Base-by-base conservation (phyloP, 192 early-diverging fungal species). In the Lunasporangiospora selenospora region DNA sequence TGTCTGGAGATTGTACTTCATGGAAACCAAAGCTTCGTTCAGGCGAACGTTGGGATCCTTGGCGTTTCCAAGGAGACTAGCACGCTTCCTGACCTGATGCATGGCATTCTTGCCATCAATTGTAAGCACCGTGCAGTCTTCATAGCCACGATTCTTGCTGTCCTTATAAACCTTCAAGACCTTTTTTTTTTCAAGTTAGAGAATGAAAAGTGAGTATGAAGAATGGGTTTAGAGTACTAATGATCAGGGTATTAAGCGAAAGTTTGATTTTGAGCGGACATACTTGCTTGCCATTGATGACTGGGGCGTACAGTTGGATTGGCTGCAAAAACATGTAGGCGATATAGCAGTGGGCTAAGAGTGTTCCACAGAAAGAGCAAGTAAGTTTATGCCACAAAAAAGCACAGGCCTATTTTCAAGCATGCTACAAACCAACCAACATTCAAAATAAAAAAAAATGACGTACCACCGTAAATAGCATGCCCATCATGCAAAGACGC, bases 251-350 rank as follows among this genome's bases (percentile, higher is more conserved):
- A n/a, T n/a, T n/a, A n/a, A n/a, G n/a, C n/a, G n/a, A n/a, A n/a
- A n/a, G n/a, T n/a, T n/a, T n/a, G n/a, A n/a, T n/a, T n/a, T n/a
- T n/a, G n/a, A n/a, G n/a, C n/a, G 7, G 6, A 9, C 5, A 21
- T 58, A 53, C 64, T 55, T 58, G 64, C 6, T 44, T 34, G 26
- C 64, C 49, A 19, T 58, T 21, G 23, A 58, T 38, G 9, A 59
- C 49, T 23, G 57, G 57, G 0, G 65, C 56, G 26, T 67, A 67
- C 26, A 67, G 41, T 0, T 23, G 8, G 16, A 58, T 15, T 8
- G 36, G 40, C 9, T 58, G 56, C 11, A 1, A 0, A 26, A 67
- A 67, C 12, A 24, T 1, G 12, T 44, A 53, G 0, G 36, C 3
- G 3, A 0, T 40, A 19, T 67, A 67, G 19, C 57, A 67, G 2